These are phyloP conservation scores for Kluyveromyces siamensis DNA, from an alignment of 805 yeast species.

Conservation along the genomic window DNA sequence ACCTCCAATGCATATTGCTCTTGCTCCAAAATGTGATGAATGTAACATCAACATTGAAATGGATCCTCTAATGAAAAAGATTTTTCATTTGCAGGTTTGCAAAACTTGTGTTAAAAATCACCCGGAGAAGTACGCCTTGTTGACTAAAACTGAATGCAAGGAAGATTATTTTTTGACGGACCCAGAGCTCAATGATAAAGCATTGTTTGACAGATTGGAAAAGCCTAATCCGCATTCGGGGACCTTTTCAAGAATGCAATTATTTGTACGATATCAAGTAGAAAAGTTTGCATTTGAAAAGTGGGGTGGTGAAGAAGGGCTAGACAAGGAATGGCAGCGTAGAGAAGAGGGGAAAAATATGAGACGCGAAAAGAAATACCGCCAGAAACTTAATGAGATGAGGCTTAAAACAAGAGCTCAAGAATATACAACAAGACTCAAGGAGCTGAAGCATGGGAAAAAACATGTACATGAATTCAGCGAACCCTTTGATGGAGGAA, in stretches of 20 bases:
- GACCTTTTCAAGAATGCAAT: conserved; percentile 85
- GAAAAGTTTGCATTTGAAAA: conserved; percentile 87
- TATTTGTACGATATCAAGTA: conserved; percentile 83
- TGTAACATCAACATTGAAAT: conserved; percentile 69
- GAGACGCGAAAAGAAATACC: conserved; percentile 71
- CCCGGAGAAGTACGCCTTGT: conserved; percentile 82
- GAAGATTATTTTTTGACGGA: conserved; percentile 91
- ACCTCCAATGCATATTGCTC: conserved; percentile 63
- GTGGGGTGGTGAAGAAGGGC: conserved; percentile 86
- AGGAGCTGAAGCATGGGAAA: conserved; percentile 50
- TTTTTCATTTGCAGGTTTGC: conserved; percentile 74
- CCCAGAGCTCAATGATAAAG: conserved; percentile 72
- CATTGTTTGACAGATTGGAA: conserved; percentile 64
- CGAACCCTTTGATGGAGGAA: conserved; percentile 40
- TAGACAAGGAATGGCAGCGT: conserved; percentile 88
- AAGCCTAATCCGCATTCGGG: conserved; percentile 92
- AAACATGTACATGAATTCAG: conserved; percentile 74
- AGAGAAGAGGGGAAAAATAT: conserved; percentile 65
- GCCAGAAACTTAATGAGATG: conserved; percentile 76
- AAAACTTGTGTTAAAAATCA: conserved; percentile 57
- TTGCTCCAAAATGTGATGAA: conserved; percentile 76
- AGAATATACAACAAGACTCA: conserved; percentile 62
- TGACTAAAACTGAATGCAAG: conserved; percentile 92
- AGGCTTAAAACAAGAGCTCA: conserved; percentile 88
- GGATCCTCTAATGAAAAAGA: conserved; percentile 59